A percentile compares a stretch with the other conserved stretches of the same genome.
phyloP scores from a whole-genome alignment of 768 basidiomycete species.

The Hygrocybe punicea region DNA sequence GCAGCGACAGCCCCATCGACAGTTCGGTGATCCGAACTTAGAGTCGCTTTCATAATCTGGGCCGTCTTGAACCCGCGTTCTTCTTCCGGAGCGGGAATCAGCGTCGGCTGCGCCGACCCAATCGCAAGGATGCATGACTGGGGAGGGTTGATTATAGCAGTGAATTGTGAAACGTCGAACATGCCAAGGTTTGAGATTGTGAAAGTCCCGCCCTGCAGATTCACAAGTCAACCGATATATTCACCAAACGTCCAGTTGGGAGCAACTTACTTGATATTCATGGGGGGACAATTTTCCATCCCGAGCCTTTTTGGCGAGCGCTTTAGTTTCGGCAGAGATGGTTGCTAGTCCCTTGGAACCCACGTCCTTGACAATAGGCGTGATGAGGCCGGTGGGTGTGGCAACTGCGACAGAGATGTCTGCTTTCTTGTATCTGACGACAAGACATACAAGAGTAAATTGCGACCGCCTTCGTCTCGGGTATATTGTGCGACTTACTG shows the following conservation, averaged over 20 bases:
- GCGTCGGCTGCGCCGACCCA: slow-evolving; percentile 79
- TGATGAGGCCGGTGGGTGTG: slow-evolving; percentile 93
- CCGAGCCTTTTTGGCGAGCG: slow-evolving; percentile 90
- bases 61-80: slow-evolving; percentile 93
- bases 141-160: slow-evolving; percentile 98
- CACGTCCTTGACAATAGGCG: slow-evolving; percentile 93
- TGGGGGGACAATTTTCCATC: slow-evolving; percentile 93
- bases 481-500: slow-evolving; percentile 56
- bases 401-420: slow-evolving; percentile 98
- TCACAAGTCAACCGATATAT: neutral
- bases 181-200: slow-evolving; percentile 99
- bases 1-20: slow-evolving; percentile 97
- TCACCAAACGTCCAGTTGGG: neutral
- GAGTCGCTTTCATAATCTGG: slow-evolving; percentile 91
- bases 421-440: slow-evolving; percentile 82
- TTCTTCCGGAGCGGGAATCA: slow-evolving; percentile 83
- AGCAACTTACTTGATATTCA: slow-evolving; percentile 80
- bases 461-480: neutral
- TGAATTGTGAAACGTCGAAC: slow-evolving; percentile 93
- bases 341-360: slow-evolving; percentile 89
- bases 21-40: slow-evolving; percentile 92
- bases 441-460: slow-evolving; percentile 1
- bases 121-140: slow-evolving; percentile 98
- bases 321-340: slow-evolving; percentile 90
- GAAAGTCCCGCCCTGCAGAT: slow-evolving; percentile 84